These are phyloP conservation scores for Aspergillus eucalypticola DNA, from an alignment of 2,329 filamentous ascomycete genomes.

Conservation along the genomic window DNA sequence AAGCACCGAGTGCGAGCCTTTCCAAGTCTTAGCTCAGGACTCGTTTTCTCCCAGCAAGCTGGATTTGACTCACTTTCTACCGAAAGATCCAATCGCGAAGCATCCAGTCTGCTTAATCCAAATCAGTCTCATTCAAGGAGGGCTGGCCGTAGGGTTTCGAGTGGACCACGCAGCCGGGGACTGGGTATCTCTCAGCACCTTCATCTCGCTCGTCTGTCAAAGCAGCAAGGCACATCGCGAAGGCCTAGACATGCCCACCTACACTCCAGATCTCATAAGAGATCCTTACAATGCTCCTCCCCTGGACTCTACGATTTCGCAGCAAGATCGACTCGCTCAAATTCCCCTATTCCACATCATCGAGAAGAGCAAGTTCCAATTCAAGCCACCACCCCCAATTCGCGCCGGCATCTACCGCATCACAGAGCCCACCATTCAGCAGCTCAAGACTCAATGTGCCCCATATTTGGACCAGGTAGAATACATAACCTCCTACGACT, in stretches of 20 bases:
- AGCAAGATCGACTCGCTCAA: constrained; percentile 13
- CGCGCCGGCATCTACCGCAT: constrained; percentile 21
- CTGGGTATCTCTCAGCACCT: constrained; percentile 26
- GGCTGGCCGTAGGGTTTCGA: constrained; percentile 21
- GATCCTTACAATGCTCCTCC: constrained; percentile 18
- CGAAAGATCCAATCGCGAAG: constrained; percentile 5
- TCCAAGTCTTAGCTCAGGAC: constrained; percentile 10
- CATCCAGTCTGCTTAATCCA: constrained; percentile 24
- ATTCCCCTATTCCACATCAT: constrained; percentile 19
- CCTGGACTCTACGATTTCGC: neutral
- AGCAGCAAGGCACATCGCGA: constrained; percentile 21
- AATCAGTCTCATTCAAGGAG: constrained; percentile 23
- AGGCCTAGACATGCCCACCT: constrained; percentile 17
- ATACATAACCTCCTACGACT: constrained; percentile 30
- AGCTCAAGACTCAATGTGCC: constrained; percentile 19
- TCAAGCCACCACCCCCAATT: constrained; percentile 7
- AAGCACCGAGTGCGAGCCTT: constrained; percentile 13
- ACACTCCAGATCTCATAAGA: constrained; percentile 22
- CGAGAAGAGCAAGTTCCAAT: constrained; percentile 16
- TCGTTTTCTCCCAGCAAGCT: constrained; percentile 19
- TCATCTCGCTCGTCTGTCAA: constrained; percentile 24
- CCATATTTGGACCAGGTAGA: constrained; percentile 14
- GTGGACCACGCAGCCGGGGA: constrained; percentile 26
- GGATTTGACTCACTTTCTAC: constrained; percentile 14
- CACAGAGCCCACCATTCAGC: constrained; percentile 16